Base-by-base conservation (phyloP, 257 asterid genomes). In the Solanum paucissectum region DNA sequence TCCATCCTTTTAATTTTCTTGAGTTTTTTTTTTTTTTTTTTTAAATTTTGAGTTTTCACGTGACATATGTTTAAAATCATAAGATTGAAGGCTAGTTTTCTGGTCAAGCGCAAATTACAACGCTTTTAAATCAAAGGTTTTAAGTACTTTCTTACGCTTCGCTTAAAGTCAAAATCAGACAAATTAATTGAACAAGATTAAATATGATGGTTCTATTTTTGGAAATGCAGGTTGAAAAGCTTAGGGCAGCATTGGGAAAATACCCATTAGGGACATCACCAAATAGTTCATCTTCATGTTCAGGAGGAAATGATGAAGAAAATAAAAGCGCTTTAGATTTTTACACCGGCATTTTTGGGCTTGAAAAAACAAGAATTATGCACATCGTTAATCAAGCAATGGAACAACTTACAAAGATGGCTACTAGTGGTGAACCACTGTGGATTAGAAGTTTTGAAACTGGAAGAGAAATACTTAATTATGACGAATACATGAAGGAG, bases 401-500 rank as follows among this genome's bases (percentile, higher is more conserved):
- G 84, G 94, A 93, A 25, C 98, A 97, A 86, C 90, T 95, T 85
- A 90, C 32, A 86, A 93, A 87, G 90, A 95, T 97, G 98, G 95
- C 97, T 14, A 87, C 92, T 44, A 83, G 62, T 1, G 93, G 93
- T 7, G 97, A 95, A 55, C 99, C 98, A 1, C 34, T 97, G 72
- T 97, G 99, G 99, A 37, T 95, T 9, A 87, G 89, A 87, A 95
- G 99, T 91, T 91, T 90, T 25, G 99, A 95, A 75, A 94, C 93
- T 6, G 97, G 98, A 32, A 95, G 97, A 4, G 97, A 97, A 64
- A 95, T 95, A 77, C 99, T 97, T 21, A 97, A 97, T 86, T 97
- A 95, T 38, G 98, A 97, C 37, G 98, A 94, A 92, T 97, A 95
- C 85, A 73, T 86, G 82, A 95, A 92, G 74, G 88, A 89, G 40